These are phyloP conservation scores for Ustilago tritici DNA, from an alignment of 1,284 basidiomycete genomes.

Conservation along the genomic window DNA sequence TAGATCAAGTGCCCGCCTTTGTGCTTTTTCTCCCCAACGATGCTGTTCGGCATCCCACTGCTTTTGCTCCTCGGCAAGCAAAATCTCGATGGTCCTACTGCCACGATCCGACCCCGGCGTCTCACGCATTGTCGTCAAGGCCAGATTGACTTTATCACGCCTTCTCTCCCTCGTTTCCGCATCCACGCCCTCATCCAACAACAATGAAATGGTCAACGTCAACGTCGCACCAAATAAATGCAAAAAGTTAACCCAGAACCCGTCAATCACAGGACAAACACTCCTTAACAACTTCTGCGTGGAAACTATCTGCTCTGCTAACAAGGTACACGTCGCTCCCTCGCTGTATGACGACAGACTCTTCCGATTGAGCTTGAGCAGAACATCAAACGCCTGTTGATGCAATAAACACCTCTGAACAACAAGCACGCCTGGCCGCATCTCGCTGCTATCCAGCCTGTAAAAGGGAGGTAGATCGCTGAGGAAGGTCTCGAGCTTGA, in stretches of 20 bases:
- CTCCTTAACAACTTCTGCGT: constrained; percentile 51
- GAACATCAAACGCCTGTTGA: constrained; percentile 55
- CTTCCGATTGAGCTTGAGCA: constrained; percentile 53
- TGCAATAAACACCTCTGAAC: constrained; percentile 57
- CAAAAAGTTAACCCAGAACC: constrained; percentile 54
- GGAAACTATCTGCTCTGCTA: constrained; percentile 55
- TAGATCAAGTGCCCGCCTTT: constrained; percentile 15
- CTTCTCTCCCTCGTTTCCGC: constrained; percentile 19
- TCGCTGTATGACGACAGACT: constrained; percentile 34
- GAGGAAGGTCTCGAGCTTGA: constrained; percentile 40
- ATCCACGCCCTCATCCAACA: constrained; percentile 42
- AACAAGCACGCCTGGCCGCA: constrained; percentile 40
- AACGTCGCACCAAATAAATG: constrained; percentile 55
- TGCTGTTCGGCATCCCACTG: constrained; percentile 19
- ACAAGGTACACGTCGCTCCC: constrained; percentile 39
- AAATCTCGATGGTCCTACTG: constrained; percentile 50
- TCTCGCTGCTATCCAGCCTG: constrained; percentile 37
- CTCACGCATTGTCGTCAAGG: constrained; percentile 41
- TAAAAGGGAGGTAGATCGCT: constrained; percentile 53
- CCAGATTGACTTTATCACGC: constrained; percentile 27
- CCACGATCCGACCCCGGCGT: constrained; percentile 43
- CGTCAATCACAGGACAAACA: constrained; percentile 56
- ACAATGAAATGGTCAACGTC: constrained; percentile 49
- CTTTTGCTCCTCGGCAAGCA: constrained; percentile 49
- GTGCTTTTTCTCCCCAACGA: neutral